Conservation (phyloP, 2,329 filamentous ascomycete genomes). For the Aspergillus pseudoterreus region DNA sequence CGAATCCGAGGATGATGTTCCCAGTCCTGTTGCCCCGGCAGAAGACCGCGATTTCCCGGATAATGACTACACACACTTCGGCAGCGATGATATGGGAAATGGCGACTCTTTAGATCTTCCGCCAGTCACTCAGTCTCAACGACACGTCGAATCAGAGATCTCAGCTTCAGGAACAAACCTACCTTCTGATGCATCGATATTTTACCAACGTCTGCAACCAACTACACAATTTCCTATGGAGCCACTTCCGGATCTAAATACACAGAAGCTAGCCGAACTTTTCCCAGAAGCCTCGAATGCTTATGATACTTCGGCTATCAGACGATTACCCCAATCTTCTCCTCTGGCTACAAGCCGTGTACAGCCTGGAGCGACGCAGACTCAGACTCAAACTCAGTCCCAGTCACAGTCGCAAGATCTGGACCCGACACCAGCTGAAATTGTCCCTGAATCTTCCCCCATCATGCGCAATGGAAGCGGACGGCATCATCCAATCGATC, state of each 20-base stretch:
- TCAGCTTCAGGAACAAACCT: constrained; percentile 24
- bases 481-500: neutral
- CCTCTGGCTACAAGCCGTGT: neutral
- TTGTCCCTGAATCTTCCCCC: constrained; percentile 41
- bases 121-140: constrained; percentile 17
- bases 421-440: constrained; percentile 25
- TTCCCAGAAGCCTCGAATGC: constrained; percentile 29
- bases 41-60: neutral
- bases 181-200: constrained; percentile 35
- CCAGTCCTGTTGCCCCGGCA: constrained; percentile 12
- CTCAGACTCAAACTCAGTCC: constrained; percentile 11
- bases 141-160: constrained; percentile 21
- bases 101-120: constrained; percentile 33
- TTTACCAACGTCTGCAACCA: constrained; percentile 32
- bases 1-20: constrained; percentile 23
- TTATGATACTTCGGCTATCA: constrained; percentile 9
- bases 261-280: constrained; percentile 36
- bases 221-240: constrained; percentile 36
- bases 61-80: neutral
- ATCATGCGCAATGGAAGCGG: constrained; percentile 16
- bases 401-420: constrained; percentile 21
- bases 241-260: constrained; percentile 32
- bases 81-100: constrained; percentile 10
- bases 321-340: constrained; percentile 9
- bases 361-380: constrained; percentile 5